Evolutionary conservation across 345 rosid species (phyloP).

Genomic region (Combretum micranthum): DNA sequence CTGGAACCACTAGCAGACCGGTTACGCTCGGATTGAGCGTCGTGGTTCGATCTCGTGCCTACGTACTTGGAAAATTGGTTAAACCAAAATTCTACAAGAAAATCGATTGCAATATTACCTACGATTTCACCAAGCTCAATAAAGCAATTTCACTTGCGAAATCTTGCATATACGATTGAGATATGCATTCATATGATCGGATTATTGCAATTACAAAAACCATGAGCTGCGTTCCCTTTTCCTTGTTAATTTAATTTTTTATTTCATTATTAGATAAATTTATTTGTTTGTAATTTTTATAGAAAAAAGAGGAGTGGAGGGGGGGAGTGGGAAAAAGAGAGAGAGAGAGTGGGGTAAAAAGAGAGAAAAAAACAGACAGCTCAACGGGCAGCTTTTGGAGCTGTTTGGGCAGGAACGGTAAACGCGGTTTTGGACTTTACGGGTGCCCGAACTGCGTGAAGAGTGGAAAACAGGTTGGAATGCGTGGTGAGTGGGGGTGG

Average conservation of each 20-base stretch:
- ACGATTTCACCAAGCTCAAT: slow-evolving; percentile 57
- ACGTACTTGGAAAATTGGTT: slow-evolving; percentile 85
- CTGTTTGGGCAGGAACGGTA: slow-evolving; percentile 1
- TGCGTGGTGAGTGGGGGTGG: too few species aligned
- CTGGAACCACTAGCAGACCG: slow-evolving; percentile 43
- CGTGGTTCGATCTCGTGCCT: slow-evolving; percentile 62
- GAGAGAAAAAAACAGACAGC: background rate
- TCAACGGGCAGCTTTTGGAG: slow-evolving; percentile 6
- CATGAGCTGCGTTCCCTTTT: background rate
- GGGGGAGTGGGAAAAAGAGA: too few species aligned
- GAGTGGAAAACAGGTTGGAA: background rate
- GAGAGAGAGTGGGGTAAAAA: too few species aligned
- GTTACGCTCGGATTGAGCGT: slow-evolving; percentile 56
- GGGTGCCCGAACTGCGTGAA: background rate
- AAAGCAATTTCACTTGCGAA: slow-evolving; percentile 56
- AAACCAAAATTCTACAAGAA: slow-evolving; percentile 69
- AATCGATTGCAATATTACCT: slow-evolving; percentile 54
- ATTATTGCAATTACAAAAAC: too few species aligned
- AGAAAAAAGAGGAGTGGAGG: too few species aligned
- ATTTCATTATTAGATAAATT: too few species aligned
- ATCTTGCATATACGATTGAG: slow-evolving; percentile 49
- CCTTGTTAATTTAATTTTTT: background rate
- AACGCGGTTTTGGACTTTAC: slow-evolving; percentile 3
- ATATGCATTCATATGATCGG: too few species aligned
- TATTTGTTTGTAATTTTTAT: too few species aligned